Evolutionary conservation across 2,329 filamentous ascomycete genomes (phyloP).

Genomic region (Aspergillus latus): DNA sequence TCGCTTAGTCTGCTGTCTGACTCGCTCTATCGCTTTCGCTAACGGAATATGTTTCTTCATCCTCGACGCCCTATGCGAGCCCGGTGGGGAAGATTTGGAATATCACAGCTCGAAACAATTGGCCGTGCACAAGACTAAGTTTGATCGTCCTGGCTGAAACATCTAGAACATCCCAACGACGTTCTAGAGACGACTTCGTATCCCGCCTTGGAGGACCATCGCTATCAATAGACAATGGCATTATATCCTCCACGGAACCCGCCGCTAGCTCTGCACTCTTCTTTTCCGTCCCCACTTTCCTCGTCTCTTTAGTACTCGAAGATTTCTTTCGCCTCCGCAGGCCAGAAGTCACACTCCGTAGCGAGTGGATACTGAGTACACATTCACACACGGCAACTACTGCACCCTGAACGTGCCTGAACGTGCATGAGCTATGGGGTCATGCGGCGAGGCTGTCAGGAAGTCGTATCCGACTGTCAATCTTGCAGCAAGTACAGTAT

Average conservation of each 20-base stretch:
- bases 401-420: not conserved
- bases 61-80: not conserved
- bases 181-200: not conserved
- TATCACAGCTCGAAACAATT: not conserved
- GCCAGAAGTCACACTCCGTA: not conserved
- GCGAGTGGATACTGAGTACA: not conserved
- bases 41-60: not conserved
- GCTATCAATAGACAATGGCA: not conserved
- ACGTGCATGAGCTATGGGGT: too few relatives aligned
- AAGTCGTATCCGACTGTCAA: not conserved
- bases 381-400: not conserved
- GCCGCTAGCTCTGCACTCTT: not conserved
- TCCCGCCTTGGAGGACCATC: not conserved
- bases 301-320: not conserved
- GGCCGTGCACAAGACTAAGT: constrained; percentile 18
- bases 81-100: not conserved
- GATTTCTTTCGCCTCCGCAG: not conserved
- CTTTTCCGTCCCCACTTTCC: not conserved
- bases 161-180: constrained; percentile 29
- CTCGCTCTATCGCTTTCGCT: not conserved
- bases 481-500: not conserved
- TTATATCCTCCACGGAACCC: not conserved
- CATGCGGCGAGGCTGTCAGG: not conserved
- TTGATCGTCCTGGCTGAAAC: constrained; percentile 37
- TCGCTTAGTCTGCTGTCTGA: not conserved